These are phyloP conservation scores for Backusella australiensis DNA, from an alignment of 192 early-diverging fungal species.

Conservation along the genomic window DNA sequence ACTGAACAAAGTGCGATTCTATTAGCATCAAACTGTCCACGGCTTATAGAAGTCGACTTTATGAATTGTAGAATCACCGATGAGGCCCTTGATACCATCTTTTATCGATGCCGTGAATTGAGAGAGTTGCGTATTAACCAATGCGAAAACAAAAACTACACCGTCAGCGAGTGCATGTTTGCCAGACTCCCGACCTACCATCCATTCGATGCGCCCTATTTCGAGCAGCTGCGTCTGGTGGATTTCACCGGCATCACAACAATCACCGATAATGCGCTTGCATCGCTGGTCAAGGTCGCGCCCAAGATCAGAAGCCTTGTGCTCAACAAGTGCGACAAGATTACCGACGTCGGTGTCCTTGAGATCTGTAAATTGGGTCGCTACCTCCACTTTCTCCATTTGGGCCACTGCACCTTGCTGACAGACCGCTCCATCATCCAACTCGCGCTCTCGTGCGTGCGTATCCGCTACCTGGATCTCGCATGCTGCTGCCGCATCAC, in stretches of 20 bases:
- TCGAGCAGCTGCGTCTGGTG: conserved; percentile 52
- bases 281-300: conserved; percentile 45
- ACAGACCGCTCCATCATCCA: conserved; percentile 51
- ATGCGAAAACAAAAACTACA: conserved; percentile 23
- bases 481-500: conserved; percentile 55
- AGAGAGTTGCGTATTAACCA: conserved; percentile 49
- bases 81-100: conserved; percentile 39
- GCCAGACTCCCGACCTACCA: not conserved
- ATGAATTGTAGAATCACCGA: conserved; percentile 53
- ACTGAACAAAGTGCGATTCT: conserved; percentile 46
- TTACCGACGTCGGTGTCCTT: conserved; percentile 50
- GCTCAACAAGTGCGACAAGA: conserved; percentile 52
- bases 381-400: conserved; percentile 56
- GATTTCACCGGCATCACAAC: conserved; percentile 45
- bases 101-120: conserved; percentile 43
- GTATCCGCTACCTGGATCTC: conserved; percentile 56
- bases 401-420: conserved; percentile 53
- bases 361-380: conserved; percentile 48
- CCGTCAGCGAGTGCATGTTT: conserved; percentile 38
- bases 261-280: conserved; percentile 49
- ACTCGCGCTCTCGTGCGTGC: conserved; percentile 45
- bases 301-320: conserved; percentile 54
- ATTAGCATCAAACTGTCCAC: conserved; percentile 48
- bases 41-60: conserved; percentile 55
- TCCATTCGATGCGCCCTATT: conserved; percentile 18